Evolutionary conservation across 2,329 filamentous ascomycete species (phyloP).

Genomic region (Ophiostoma pallidulum): DNA sequence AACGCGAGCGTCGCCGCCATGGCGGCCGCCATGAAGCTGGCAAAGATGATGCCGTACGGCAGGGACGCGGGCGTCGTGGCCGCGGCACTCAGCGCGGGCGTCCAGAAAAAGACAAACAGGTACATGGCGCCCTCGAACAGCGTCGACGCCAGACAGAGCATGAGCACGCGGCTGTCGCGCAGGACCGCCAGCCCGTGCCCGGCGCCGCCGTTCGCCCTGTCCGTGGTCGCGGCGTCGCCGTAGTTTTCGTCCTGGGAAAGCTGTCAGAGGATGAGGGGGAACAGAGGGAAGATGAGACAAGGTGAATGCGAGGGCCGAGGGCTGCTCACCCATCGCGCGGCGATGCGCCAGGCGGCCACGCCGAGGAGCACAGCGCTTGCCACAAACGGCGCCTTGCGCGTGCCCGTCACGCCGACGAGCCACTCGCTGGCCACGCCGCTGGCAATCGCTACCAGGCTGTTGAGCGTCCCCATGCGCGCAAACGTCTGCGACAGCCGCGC

Average conservation of each 20-base stretch:
- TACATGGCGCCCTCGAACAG: slow-evolving; percentile 52
- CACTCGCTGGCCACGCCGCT: slow-evolving; percentile 43
- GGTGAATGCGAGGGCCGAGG: too few species aligned
- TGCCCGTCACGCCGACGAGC: slow-evolving; percentile 36
- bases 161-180: slow-evolving; percentile 37
- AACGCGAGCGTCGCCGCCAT: slow-evolving; percentile 50
- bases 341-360: slow-evolving; percentile 35
- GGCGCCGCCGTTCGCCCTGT: slow-evolving; percentile 11
- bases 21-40: slow-evolving; percentile 46
- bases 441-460: slow-evolving; percentile 45
- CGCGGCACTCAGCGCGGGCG: slow-evolving; percentile 37
- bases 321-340: slow-evolving; percentile 38
- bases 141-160: slow-evolving; percentile 41
- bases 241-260: slow-evolving; percentile 43
- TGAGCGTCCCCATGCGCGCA: slow-evolving; percentile 41
- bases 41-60: slow-evolving; percentile 38
- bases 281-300: neutral
- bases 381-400: slow-evolving; percentile 41
- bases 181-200: slow-evolving; percentile 8
- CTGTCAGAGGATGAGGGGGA: neutral
- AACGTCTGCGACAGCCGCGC: slow-evolving; percentile 39
- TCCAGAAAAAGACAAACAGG: slow-evolving; percentile 50
- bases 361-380: slow-evolving; percentile 29
- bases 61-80: slow-evolving; percentile 19
- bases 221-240: slow-evolving; percentile 24